phyloP scores from a whole-genome alignment of 2,329 filamentous ascomycete species.

The Chrysoporthe deuterocubensis region DNA sequence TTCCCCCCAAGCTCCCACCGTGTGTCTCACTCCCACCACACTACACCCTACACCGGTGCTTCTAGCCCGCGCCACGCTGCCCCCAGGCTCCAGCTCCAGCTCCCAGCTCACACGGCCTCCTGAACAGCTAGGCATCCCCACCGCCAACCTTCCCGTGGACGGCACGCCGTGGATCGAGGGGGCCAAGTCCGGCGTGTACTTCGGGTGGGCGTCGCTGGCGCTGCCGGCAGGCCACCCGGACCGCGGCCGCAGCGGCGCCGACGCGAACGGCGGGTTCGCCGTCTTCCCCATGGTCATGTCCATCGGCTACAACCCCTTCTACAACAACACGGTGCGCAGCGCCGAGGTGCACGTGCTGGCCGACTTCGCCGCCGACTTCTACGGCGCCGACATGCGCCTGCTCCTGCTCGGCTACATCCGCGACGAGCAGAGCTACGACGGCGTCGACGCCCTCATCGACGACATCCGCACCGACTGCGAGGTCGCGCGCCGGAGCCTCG shows the following conservation, averaged over 20 bases:
- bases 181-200: conserved; percentile 84
- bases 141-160: conserved; percentile 86
- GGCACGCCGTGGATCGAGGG: conserved; percentile 63
- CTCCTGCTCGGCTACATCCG: conserved; percentile 86
- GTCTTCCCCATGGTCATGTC: conserved; percentile 90
- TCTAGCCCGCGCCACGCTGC: neutral
- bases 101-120: conserved; percentile 1
- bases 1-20: neutral
- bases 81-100: neutral
- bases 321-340: conserved; percentile 84
- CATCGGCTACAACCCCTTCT: conserved; percentile 97
- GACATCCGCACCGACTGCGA: conserved; percentile 91
- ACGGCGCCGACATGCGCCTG: conserved; percentile 78
- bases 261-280: conserved; percentile 32
- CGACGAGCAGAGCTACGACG: conserved; percentile 86
- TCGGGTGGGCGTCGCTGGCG: conserved; percentile 82
- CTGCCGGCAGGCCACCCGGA: conserved; percentile 56
- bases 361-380: conserved; percentile 79
- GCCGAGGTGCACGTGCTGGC: conserved; percentile 92
- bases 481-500: conserved; percentile 76
- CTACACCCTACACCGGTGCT: conserved; percentile 2
- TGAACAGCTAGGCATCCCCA: conserved; percentile 87
- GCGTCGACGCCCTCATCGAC: conserved; percentile 78
- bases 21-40: neutral
- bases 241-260: conserved; percentile 27